Evolutionary conservation across 1,284 basidiomycete genomes (phyloP).

Genomic region (Cutaneotrichosporon dermatis): DNA sequence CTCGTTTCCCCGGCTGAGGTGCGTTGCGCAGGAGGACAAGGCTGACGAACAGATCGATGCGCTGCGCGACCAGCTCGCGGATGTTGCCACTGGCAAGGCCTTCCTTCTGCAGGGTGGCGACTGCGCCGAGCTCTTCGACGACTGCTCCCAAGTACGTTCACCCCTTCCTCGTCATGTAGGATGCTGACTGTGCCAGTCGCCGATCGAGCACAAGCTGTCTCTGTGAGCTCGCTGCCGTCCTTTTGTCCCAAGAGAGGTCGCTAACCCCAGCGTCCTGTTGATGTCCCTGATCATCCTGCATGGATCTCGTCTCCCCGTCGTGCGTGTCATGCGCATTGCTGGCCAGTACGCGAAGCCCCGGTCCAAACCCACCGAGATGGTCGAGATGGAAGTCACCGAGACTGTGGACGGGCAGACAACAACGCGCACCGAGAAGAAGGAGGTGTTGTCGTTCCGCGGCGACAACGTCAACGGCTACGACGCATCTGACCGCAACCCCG

Average conservation of each 20-base stretch:
- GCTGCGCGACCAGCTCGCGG: constrained; percentile 69
- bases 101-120: constrained; percentile 96
- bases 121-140: constrained; percentile 90
- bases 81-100: constrained; percentile 79
- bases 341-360: constrained; percentile 97
- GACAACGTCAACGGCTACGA: constrained; percentile 90
- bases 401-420: constrained; percentile 38
- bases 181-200: constrained; percentile 57
- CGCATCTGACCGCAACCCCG: constrained; percentile 67
- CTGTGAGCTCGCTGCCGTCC: constrained; percentile 49
- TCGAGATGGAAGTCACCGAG: constrained; percentile 57
- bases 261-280: constrained; percentile 61
- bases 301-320: constrained; percentile 86
- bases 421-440: constrained; percentile 34
- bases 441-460: constrained; percentile 59
- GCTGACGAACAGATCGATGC: constrained; percentile 66
- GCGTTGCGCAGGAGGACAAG: constrained; percentile 20
- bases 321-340: constrained; percentile 85
- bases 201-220: constrained; percentile 89
- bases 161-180: neutral
- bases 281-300: constrained; percentile 93
- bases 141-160: constrained; percentile 70
- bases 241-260: neutral
- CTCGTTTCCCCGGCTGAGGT: constrained; percentile 87
- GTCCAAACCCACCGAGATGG: constrained; percentile 75